Base-by-base conservation (phyloP, 2,329 filamentous ascomycete genomes). In the Fusarium sp. region DNA sequence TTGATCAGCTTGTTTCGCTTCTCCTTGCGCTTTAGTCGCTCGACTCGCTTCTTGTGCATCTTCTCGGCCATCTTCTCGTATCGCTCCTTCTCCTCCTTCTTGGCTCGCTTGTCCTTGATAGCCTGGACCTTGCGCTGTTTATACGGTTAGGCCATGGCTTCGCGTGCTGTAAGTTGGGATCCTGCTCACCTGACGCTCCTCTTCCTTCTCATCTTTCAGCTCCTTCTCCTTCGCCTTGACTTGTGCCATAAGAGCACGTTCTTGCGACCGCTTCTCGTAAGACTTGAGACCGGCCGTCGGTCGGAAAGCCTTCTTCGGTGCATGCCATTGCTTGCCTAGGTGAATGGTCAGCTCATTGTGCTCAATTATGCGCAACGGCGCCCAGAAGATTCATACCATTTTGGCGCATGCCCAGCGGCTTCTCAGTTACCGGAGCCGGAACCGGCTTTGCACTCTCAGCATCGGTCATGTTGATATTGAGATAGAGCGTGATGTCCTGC, bases 41-140 rank as follows among this genome's bases (percentile, higher is more conserved):
- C 95, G 11, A 98, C 90, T 61, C 93, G 85, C 84, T 97, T 98
- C 78, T 87, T 88, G 81, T 98, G 94, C 95, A 99, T 98, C 82
- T 95, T 98, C 80, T 93, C 92, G 19, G 93, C 94, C 87, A 99
- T 87, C 82, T 93, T 92, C 77, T 93, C 92, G 75, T 94, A 98
- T 68, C 94, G 84, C 73, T 93, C 92, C 78, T 91, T 93, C 82
- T 98, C 95, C 71, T 92, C 93, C 84, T 97, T 98, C 48, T 89
- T 91, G 19, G 88, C 90, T 68, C 92, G 86, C 78, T 90, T 93
- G 65, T 96, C 92, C 72, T 91, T 93, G 74, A 98, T 91, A 10
- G 85, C 85, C 72, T 93, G 85, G 51, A 95, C 87, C 68, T 88
- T 88, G 73, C 85, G 84, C 91, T 97, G 73, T 50, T 64, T 35